Conservation (phyloP, 108 stramenopile species). For the Cyclotella baltica region DNA sequence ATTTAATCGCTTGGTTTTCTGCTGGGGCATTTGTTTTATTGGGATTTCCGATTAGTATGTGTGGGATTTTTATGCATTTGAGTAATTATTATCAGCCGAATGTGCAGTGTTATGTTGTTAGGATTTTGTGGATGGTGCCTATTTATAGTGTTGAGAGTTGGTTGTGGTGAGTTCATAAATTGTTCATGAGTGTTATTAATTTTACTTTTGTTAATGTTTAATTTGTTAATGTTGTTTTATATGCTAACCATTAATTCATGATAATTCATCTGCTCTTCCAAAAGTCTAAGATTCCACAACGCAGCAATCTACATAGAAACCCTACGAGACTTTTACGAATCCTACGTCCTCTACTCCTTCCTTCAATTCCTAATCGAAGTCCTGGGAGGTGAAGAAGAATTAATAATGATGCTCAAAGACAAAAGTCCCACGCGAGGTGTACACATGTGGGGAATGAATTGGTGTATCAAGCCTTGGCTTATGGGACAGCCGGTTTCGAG, state of each 20-base stretch:
- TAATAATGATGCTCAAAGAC: constrained; percentile 88
- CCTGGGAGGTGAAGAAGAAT: constrained; percentile 89
- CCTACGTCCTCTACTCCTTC: constrained; percentile 94
- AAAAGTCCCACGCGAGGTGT: constrained; percentile 87
- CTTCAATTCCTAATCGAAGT: constrained; percentile 92
- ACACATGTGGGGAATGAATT: constrained; percentile 87
- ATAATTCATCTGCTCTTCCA: neutral
- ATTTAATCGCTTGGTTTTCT: constrained; percentile 90
- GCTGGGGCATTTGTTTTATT: constrained; percentile 90
- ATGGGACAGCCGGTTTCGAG: constrained; percentile 89
- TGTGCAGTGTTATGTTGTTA: constrained; percentile 85
- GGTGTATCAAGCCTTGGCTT: constrained; percentile 90
- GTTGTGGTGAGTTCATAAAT: constrained; percentile 75
- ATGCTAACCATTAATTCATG: too few relatives aligned
- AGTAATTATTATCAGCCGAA: constrained; percentile 92
- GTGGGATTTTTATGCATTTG: constrained; percentile 85
- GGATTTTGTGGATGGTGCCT: constrained; percentile 95
- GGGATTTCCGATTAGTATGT: constrained; percentile 90
- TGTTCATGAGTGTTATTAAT: neutral
- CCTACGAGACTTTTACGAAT: constrained; percentile 80
- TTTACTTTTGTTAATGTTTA: too few relatives aligned
- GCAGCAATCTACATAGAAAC: constrained; percentile 88
- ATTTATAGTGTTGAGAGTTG: constrained; percentile 94
- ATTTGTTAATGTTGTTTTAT: too few relatives aligned
- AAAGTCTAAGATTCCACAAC: constrained; percentile 68